phyloP scores from a whole-genome alignment of 2,329 filamentous ascomycete genomes.

The Hysterium pulicare region DNA sequence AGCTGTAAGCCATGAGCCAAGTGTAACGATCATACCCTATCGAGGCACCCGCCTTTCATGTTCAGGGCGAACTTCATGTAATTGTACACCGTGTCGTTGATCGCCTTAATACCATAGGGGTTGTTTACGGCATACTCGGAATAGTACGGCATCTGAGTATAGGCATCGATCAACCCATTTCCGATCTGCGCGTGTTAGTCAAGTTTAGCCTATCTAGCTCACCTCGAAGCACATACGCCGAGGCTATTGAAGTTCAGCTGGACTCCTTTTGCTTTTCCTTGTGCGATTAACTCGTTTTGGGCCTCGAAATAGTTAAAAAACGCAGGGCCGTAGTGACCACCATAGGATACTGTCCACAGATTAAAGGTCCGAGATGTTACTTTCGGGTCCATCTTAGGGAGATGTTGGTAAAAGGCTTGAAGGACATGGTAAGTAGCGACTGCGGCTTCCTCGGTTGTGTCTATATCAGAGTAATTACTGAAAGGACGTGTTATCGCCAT shows the following conservation, averaged over 20 bases:
- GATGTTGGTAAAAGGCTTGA: too few relatives aligned
- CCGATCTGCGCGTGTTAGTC: too few relatives aligned
- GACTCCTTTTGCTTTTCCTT: constrained; percentile 10
- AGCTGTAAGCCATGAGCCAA: constrained; percentile 46
- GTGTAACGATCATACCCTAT: constrained; percentile 37
- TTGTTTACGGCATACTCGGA: constrained; percentile 49
- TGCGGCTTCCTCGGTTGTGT: constrained; percentile 4
- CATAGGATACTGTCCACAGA: constrained; percentile 15
- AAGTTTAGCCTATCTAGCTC: too few relatives aligned
- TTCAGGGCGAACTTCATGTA: too few relatives aligned
- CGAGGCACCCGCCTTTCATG: too few relatives aligned
- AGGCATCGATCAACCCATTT: constrained; percentile 7
- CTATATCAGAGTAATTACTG: constrained; percentile 1
- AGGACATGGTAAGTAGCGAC: constrained; percentile 7
- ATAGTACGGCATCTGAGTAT: not conserved
- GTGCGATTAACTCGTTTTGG: constrained; percentile 49
- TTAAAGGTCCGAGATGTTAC: not conserved
- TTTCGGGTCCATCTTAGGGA: constrained; percentile 21
- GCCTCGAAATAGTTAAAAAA: constrained; percentile 51
- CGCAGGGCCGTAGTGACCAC: constrained; percentile 52
- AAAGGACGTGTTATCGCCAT: constrained; percentile 4
- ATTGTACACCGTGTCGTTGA: constrained; percentile 44
- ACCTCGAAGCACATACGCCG: too few relatives aligned
- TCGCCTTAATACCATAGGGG: constrained; percentile 49
- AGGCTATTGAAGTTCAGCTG: constrained; percentile 11